Base-by-base conservation (phyloP, 2,329 filamentous ascomycete species). In the Chaetoscypha palmicola region DNA sequence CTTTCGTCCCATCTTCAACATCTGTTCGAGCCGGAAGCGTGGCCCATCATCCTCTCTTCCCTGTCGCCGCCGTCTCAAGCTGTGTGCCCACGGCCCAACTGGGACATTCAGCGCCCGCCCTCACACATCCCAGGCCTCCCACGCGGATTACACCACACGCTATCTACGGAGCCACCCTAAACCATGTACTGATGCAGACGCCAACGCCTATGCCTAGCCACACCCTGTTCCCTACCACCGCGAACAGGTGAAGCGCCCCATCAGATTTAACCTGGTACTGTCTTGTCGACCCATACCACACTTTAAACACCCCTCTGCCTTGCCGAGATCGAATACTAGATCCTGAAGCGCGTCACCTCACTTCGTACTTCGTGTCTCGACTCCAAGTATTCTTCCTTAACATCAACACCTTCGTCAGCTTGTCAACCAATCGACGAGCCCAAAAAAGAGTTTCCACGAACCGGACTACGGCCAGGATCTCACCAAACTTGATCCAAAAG, bases 211-310 rank as follows among this genome's bases (percentile, higher is more conserved):
- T 30, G 43, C 43, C 43, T 35, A 28, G 36, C 30, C 16, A 20
- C 19, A 26, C 37, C 38, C 30, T 41, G 43, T 45, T 45, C 38
- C 31, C 43, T 37, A 41, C 41, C 34, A 21, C 20, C 12, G 28
- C 33, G 22, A 28, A 37, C 24, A 21, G 20, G n/a, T 34, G 28
- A 45, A 31, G 35, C 34, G 17, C 42, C 41, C 42, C 36, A 35
- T 39, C 42, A 21, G 28, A 36, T 17, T 30, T 40, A 45, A 40
- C 26, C 35, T 44, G 28, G 42, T 34, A 30, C 22, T 43, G 31
- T 28, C 31, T 23, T 43, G 38, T 42, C 45, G 48, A 50, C 45
- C 45, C 35, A 44, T 46, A 48, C 38, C 45, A 50, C 45, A 48
- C 38, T 43, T 50, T 47, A 31, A 48, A 39, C 42, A 28, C 42